These are phyloP conservation scores for Biscogniauxia mediterranea DNA, from an alignment of 2,329 filamentous ascomycete genomes.

Conservation along the genomic window DNA sequence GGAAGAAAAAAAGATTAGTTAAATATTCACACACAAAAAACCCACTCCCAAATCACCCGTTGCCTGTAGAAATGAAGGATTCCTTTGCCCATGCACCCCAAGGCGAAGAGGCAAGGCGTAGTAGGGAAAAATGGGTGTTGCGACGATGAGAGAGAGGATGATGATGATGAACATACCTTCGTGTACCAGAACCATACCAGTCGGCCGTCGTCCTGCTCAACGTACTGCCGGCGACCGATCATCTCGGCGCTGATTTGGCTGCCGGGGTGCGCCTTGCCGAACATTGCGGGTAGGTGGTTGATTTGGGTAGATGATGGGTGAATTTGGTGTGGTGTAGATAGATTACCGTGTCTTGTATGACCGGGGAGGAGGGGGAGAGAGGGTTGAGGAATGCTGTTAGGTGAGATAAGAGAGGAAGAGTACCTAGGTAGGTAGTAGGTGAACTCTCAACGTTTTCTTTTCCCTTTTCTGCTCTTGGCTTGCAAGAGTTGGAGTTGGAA, in stretches of 20 bases:
- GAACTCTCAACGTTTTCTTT: not conserved
- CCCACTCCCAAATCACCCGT: too few relatives aligned
- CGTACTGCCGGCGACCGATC: slow-evolving; percentile 20
- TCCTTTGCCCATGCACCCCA: not conserved
- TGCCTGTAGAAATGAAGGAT: not conserved
- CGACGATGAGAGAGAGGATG: not conserved
- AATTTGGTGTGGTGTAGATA: too few relatives aligned
- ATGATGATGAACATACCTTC: slow-evolving; percentile 19
- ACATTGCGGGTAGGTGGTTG: not conserved
- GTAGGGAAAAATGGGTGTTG: not conserved
- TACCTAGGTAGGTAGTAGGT: not conserved
- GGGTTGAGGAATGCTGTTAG: not conserved
- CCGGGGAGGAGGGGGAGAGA: too few relatives aligned
- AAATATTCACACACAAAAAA: too few relatives aligned
- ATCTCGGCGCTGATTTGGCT: slow-evolving; percentile 8
- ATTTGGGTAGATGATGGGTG: not conserved
- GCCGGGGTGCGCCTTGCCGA: slow-evolving; percentile 5
- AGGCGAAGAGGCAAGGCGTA: not conserved
- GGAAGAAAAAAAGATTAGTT: slow-evolving; percentile 3
- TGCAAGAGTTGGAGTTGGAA: not conserved
- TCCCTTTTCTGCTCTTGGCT: not conserved
- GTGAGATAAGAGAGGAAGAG: not conserved
- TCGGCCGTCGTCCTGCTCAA: slow-evolving; percentile 19
- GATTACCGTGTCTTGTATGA: not conserved
- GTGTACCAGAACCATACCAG: slow-evolving; percentile 33